Conservation (phyloP, 225 moss, liverwort and hornwort species). For the Bryoerythrophyllum caledonicum region DNA sequence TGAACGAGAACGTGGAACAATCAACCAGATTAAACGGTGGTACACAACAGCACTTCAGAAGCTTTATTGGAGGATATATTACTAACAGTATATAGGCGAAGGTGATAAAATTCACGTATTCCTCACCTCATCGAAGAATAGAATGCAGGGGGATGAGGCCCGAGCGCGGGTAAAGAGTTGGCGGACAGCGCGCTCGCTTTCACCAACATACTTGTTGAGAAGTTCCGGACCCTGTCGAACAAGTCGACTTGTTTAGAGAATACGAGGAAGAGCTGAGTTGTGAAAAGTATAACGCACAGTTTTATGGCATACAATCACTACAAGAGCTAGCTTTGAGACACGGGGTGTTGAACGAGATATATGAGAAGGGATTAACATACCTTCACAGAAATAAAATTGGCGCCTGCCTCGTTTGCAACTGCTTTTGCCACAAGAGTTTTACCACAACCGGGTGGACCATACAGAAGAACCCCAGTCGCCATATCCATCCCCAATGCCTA, state of each 20-base stretch:
- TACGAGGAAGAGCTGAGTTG: conserved; percentile 1
- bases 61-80: conserved; percentile 5
- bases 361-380: conserved; percentile 34
- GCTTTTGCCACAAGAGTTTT: conserved; percentile 99
- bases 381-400: conserved; percentile 96
- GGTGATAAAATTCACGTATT: conserved; percentile 1
- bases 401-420: conserved; percentile 95
- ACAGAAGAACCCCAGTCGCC: conserved; percentile 95
- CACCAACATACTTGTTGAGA: conserved; percentile 94
- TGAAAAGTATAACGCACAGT: conserved; percentile 1
- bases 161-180: conserved; percentile 92
- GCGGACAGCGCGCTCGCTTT: conserved; percentile 98
- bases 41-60: background rate
- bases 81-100: background rate
- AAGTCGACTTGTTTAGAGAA: background rate
- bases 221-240: conserved; percentile 85
- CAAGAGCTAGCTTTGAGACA: background rate
- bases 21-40: conserved; percentile 2
- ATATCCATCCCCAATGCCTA: conserved; percentile 88
- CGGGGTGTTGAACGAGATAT: conserved; percentile 4
- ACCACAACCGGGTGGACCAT: conserved; percentile 98
- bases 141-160: conserved; percentile 89
- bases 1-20: conserved; percentile 36
- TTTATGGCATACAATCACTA: conserved; percentile 9
- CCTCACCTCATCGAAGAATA: conserved; percentile 96